These are phyloP conservation scores for Lasiodiplodia sp. DNA, from an alignment of 2,329 filamentous ascomycete species.

Conservation along the genomic window DNA sequence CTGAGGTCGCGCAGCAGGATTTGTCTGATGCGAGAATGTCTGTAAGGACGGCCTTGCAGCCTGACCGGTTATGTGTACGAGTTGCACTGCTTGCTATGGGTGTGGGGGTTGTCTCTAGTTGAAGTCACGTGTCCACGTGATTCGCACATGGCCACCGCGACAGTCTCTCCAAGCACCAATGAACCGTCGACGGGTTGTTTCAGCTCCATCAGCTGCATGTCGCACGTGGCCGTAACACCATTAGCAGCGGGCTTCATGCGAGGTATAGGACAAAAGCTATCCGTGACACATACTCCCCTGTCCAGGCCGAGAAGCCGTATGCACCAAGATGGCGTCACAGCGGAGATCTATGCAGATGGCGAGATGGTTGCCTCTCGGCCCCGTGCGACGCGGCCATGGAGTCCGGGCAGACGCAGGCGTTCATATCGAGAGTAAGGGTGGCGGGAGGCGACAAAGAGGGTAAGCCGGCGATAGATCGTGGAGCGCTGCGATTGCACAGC, in stretches of 20 bases:
- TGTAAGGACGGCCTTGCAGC: conserved; percentile 8
- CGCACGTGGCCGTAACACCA: background rate
- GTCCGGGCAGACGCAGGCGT: background rate
- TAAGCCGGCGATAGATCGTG: conserved; percentile 7
- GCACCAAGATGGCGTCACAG: background rate
- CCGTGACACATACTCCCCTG: background rate
- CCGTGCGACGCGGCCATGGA: background rate
- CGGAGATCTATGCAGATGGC: background rate
- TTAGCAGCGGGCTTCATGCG: background rate
- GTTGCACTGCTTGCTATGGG: background rate
- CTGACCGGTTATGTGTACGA: background rate
- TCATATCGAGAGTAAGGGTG: background rate
- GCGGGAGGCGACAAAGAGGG: background rate
- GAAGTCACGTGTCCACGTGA: too few species aligned
- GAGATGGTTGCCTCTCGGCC: background rate
- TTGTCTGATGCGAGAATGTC: background rate
- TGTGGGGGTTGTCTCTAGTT: too few species aligned
- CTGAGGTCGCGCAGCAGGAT: background rate
- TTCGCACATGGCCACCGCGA: too few species aligned
- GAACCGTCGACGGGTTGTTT: background rate
- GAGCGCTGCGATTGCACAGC: background rate
- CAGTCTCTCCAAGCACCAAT: background rate
- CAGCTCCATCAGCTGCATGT: background rate
- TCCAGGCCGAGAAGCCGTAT: background rate
- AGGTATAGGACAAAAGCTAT: background rate